Evolutionary conservation across 768 basidiomycete genomes (phyloP), one percentile per base, ranked within the genome.

Genomic region (Russula emetica): DNA sequence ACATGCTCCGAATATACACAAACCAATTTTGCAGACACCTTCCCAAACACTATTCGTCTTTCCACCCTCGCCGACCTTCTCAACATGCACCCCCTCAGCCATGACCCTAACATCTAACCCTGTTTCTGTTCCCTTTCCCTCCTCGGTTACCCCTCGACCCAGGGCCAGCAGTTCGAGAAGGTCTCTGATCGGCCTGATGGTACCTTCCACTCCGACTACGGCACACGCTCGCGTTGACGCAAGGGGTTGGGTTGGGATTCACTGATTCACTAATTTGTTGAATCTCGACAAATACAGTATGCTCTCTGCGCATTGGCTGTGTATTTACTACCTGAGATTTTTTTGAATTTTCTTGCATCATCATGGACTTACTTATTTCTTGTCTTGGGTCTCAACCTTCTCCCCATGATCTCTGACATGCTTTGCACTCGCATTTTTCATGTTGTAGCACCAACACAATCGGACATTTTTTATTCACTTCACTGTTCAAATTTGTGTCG

Each of bases 31-130:
- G 44, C 73, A 79, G 52, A 82, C 86, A 38, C 87, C 88, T 36
- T 90, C 90, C 1, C 92, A 93, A 72, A 93, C 91, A 0, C 79
- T 93, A 52, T 92, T 93, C 69, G 86, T 93, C 42, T 93, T 93
- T 71, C 91, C 91, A 1, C 90, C 91, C 36, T 92, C 90, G 5
- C 90, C 83, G 74, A 80, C 73, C 32, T 69, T 71, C 54, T 79
- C 78, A 70, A 78, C 84, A 51, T 82, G 76, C 44, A 90, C 87
- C 57, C 89, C 92, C 30, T 88, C 90, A 53, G 88, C 90, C 40
- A 86, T 92, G 84, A 92, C 87, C 42, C 77, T 93, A 60, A 90
- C 84, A 51, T 88, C 89, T 64, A 87, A 79, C 68, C 66, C 83
- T 64, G 76, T 70, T 59, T 74, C 68, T 67, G 83, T 63, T 78